phyloP scores from a whole-genome alignment of 2,329 filamentous ascomycete species.

The Plectosphaerella cucumerina region DNA sequence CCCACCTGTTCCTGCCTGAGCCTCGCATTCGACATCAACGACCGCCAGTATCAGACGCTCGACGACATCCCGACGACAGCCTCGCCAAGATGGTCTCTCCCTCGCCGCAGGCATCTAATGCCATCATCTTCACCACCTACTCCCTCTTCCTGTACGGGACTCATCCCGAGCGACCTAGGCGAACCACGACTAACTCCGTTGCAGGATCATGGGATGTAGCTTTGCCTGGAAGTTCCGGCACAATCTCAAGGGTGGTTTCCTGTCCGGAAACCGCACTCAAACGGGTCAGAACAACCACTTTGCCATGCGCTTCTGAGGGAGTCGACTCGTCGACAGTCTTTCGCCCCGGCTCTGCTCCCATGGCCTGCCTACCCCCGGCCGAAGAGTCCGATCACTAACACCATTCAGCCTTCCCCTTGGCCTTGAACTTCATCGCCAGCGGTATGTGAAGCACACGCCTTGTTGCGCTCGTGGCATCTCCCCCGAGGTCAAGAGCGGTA shows the following conservation, averaged over 20 bases:
- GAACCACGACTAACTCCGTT: neutral
- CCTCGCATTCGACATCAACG: too few relatives aligned
- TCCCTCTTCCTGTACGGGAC: conserved; percentile 67
- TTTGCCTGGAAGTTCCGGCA: conserved; percentile 55
- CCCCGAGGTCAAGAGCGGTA: conserved; percentile 56
- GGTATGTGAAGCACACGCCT: conserved; percentile 63
- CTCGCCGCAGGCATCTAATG: conserved; percentile 73
- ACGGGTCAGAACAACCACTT: conserved; percentile 57
- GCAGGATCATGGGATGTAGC: conserved; percentile 59
- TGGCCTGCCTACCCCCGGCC: neutral
- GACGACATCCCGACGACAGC: neutral
- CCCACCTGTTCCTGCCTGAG: too few relatives aligned
- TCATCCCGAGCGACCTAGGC: too few relatives aligned
- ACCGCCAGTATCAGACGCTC: too few relatives aligned
- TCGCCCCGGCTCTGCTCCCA: neutral
- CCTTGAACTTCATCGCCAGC: conserved; percentile 86
- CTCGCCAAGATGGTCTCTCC: conserved; percentile 62
- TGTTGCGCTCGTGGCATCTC: neutral
- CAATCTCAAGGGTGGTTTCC: conserved; percentile 66
- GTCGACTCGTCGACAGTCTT: neutral
- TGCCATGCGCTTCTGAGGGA: neutral
- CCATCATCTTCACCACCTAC: conserved; percentile 78
- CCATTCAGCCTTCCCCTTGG: conserved; percentile 66
- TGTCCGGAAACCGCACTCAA: conserved; percentile 76
- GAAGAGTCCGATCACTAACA: conserved; percentile 20